phyloP scores from a whole-genome alignment of 2,329 filamentous ascomycete species.

The Coniochaeta pulveracea region DNA sequence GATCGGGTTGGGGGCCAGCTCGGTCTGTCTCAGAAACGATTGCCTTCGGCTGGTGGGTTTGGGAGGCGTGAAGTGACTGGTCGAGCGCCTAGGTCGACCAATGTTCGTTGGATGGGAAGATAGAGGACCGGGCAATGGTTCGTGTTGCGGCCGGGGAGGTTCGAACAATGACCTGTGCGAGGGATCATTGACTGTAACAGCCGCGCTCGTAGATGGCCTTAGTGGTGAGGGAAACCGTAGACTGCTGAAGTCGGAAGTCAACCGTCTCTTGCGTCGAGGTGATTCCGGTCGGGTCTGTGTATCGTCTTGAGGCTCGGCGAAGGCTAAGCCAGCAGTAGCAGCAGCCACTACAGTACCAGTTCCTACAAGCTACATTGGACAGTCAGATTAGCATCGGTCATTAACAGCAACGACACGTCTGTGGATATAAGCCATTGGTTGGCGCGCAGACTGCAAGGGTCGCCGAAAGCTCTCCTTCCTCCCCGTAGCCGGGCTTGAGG shows the following conservation, averaged over 20 bases:
- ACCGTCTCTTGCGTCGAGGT: constrained; percentile 19
- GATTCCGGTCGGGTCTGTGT: constrained; percentile 19
- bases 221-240: constrained; percentile 18
- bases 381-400: background rate
- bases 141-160: constrained; percentile 10
- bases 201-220: constrained; percentile 4
- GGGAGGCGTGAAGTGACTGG: constrained; percentile 28
- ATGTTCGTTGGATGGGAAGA: constrained; percentile 15
- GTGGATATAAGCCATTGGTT: constrained; percentile 5
- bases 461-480: background rate
- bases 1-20: constrained; percentile 23
- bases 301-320: constrained; percentile 40
- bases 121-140: constrained; percentile 11
- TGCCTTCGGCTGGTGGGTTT: constrained; percentile 27
- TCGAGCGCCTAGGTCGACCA: constrained; percentile 18
- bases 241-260: constrained; percentile 18
- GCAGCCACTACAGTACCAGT: constrained; percentile 50
- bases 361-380: constrained; percentile 40
- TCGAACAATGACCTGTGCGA: too few species aligned
- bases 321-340: constrained; percentile 46
- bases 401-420: background rate
- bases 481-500: background rate
- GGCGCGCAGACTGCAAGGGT: constrained; percentile 1
- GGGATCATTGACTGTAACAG: too few species aligned
- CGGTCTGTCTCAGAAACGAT: constrained; percentile 28